Evolutionary conservation across 2,329 filamentous ascomycete species (phyloP), one percentile per base, ranked within the genome.

Genomic region (Setomelanomma holmii): DNA sequence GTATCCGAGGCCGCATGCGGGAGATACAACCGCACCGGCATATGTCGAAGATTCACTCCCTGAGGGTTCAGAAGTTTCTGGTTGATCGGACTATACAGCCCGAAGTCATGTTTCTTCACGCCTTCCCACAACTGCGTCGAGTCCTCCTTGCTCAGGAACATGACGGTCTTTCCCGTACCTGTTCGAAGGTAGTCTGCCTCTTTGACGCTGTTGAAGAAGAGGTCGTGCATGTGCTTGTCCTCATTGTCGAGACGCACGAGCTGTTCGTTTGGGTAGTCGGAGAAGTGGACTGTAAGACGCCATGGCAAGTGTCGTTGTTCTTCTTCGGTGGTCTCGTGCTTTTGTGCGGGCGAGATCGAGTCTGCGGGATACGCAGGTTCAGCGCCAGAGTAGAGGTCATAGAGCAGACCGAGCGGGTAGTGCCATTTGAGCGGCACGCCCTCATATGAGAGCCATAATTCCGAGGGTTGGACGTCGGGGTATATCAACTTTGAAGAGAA

Each of bases 11-110:
- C 55, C 23, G 61, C 64, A 54, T 74, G 67, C 12, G 89, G 85
- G 0, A 98, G 86, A 75, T 97, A 99, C 48, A 98, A 78, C 48
- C 93, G 88, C 34, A 98, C 77, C 0, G 95, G 95, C n/a, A 98
- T 82, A 74, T 96, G 88, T 54, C 88, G 88, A 45, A 97, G 83
- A 16, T 62, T 64, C 33, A 87, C 84, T 1, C 91, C 86, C 17
- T 80, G 79, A 3, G 89, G 84, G 66, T 90, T 89, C 55, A 98
- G 84, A 2, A 97, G 84, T 57, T 87, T 88, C 56, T 82, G 84
- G 70, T 93, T 89, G 64, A 98, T 86, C 51, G 84, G 85, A 67
- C 85, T 83, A 76, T 90, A 98, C 35, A 87, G 79, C 7, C 79
- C 62, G 63, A 90, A 86, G 74, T 97, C 86, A 65, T 96, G 89